phyloP scores from a whole-genome alignment of 352 stramenopile genomes.

The Aphanomyces cochlioides region DNA sequence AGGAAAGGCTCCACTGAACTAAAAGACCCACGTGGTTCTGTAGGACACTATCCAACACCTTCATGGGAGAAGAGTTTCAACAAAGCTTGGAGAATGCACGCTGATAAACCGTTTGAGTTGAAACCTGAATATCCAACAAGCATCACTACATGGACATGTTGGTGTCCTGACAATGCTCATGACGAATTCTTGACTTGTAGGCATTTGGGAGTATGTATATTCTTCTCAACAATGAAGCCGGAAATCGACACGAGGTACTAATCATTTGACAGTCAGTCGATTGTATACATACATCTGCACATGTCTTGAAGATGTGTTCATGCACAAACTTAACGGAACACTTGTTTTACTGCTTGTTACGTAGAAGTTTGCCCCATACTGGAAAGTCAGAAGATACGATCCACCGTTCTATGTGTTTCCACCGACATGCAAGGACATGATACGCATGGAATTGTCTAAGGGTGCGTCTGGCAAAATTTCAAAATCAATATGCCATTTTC shows the following conservation, averaged over 20 bases:
- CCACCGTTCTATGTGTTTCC: too few relatives aligned
- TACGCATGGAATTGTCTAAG: too few relatives aligned
- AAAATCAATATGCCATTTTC: too few relatives aligned
- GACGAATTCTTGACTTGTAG: conserved; percentile 6
- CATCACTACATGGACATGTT: neutral
- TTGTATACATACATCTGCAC: too few relatives aligned
- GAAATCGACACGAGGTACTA: conserved; percentile 2
- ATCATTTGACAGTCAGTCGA: neutral
- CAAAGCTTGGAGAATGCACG: neutral
- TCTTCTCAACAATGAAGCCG: neutral
- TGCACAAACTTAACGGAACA: too few relatives aligned
- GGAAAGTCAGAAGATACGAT: too few relatives aligned
- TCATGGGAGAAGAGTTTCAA: conserved; percentile 4
- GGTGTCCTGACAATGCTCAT: neutral
- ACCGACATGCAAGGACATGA: too few relatives aligned
- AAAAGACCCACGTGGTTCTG: neutral
- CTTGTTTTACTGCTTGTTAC: too few relatives aligned
- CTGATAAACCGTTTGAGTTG: neutral
- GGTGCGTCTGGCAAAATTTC: too few relatives aligned
- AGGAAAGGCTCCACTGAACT: neutral
- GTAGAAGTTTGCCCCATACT: too few relatives aligned
- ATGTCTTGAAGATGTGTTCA: too few relatives aligned
- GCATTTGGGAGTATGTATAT: neutral
- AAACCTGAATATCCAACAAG: neutral
- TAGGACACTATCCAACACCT: neutral